Evolutionary conservation across 2,329 filamentous ascomycete species (phyloP).

Genomic region (Nothophaeocryptopus gaeumannii): DNA sequence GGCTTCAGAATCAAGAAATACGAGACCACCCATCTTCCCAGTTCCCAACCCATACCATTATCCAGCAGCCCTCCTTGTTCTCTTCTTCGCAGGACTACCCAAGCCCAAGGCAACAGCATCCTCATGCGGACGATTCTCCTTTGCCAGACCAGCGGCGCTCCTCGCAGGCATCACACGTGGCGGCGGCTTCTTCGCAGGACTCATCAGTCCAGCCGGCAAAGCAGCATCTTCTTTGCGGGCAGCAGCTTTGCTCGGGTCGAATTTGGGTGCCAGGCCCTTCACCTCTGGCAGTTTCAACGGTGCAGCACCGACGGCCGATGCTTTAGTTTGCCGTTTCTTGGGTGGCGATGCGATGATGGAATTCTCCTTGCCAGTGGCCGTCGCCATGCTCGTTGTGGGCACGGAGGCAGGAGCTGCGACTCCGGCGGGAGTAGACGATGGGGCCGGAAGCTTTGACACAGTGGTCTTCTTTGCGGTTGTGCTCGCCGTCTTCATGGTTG

Average conservation of each 20-base stretch:
- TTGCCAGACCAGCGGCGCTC: too few species aligned
- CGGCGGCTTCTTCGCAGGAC: too few species aligned
- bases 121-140: too few species aligned
- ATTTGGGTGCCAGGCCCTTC: conserved; percentile 24
- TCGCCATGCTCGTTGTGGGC: background rate
- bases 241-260: conserved; percentile 24
- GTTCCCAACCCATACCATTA: too few species aligned
- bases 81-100: too few species aligned
- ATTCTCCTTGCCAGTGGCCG: conserved; percentile 27
- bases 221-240: too few species aligned
- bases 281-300: conserved; percentile 7
- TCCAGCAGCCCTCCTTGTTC: too few species aligned
- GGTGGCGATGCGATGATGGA: conserved; percentile 30
- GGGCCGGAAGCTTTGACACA: conserved; percentile 26
- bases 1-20: too few species aligned
- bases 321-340: conserved; percentile 25
- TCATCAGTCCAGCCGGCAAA: too few species aligned
- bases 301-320: conserved; percentile 8
- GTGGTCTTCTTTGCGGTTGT: background rate
- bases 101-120: too few species aligned
- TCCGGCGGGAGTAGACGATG: conserved; percentile 5
- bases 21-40: too few species aligned
- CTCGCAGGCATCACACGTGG: too few species aligned
- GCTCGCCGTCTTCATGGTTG: background rate
- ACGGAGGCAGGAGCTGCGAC: conserved; percentile 4